Evolutionary conservation across 73 alveolate species (phyloP).

Genomic region (Paramecium sonneborni): DNA sequence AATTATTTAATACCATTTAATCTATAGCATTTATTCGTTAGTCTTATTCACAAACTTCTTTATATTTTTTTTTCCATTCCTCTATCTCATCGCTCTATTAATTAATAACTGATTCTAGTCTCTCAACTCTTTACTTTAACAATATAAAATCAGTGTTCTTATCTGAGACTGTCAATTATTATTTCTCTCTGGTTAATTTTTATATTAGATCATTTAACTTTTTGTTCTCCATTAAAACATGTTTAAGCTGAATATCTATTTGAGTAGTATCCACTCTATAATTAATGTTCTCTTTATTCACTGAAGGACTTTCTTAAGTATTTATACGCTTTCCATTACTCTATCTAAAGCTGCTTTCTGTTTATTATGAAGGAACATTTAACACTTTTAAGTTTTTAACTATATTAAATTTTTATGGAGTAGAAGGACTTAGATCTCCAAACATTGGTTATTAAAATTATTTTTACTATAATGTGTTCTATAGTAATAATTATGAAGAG

Average conservation of each 20-base stretch:
- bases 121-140: neutral
- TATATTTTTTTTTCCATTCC: slow-evolving; percentile 42
- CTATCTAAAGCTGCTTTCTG: neutral
- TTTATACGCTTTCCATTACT: neutral
- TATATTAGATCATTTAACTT: neutral
- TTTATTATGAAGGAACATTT: neutral
- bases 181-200: neutral
- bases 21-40: neutral
- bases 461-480: neutral
- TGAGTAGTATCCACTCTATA: neutral
- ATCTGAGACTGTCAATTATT: neutral
- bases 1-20: neutral
- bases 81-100: neutral
- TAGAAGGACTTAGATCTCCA: slow-evolving; percentile 3
- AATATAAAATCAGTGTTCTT: neutral
- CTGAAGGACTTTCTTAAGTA: neutral
- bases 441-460: neutral
- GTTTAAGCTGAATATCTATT: neutral
- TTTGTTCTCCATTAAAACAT: neutral
- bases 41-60: slow-evolving; percentile 40
- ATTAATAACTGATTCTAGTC: slow-evolving; percentile 33
- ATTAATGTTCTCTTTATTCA: neutral
- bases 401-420: neutral
- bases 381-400: neutral
- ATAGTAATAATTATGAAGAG: neutral